Evolutionary conservation across 345 rosid species (phyloP).

Genomic region (Brassica rapa): DNA sequence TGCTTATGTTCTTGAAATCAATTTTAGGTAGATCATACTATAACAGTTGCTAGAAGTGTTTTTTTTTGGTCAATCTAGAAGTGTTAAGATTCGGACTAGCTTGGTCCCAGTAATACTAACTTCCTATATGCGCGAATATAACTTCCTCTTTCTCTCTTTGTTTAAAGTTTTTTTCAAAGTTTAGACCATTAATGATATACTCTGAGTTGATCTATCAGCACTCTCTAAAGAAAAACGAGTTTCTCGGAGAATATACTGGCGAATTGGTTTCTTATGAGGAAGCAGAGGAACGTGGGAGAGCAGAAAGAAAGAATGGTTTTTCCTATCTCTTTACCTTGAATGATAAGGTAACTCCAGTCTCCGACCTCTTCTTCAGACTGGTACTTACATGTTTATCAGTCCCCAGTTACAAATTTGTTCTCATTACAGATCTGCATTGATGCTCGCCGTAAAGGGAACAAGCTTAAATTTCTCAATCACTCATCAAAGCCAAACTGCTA

Average conservation of each 20-base stretch:
- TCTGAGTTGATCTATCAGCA: constrained; percentile 48
- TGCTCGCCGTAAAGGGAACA: constrained; percentile 89
- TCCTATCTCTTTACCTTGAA: constrained; percentile 87
- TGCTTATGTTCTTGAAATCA: not conserved
- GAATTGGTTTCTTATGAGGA: constrained; percentile 79
- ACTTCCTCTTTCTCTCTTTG: not conserved
- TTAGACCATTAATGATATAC: not conserved
- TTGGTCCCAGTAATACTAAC: not conserved
- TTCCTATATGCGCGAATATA: not conserved
- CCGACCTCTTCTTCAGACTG: not conserved
- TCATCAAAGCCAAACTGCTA: constrained; percentile 80
- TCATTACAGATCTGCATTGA: constrained; percentile 70
- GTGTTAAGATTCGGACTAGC: not conserved
- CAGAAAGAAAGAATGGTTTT: constrained; percentile 65
- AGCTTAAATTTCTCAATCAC: constrained; percentile 86
- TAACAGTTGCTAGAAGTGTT: not conserved
- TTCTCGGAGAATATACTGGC: constrained; percentile 94
- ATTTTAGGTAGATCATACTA: not conserved
- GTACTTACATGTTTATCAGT: not conserved
- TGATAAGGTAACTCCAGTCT: constrained; percentile 63
- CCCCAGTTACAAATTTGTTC: not conserved
- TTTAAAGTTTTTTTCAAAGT: not conserved
- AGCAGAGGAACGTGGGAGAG: constrained; percentile 84
- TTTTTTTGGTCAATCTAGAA: too few relatives aligned
- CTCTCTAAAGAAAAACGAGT: constrained; percentile 74